These are phyloP conservation scores for Pelargonium myrrhifolium DNA, from an alignment of 441 rosid species.

Conservation along the genomic window DNA sequence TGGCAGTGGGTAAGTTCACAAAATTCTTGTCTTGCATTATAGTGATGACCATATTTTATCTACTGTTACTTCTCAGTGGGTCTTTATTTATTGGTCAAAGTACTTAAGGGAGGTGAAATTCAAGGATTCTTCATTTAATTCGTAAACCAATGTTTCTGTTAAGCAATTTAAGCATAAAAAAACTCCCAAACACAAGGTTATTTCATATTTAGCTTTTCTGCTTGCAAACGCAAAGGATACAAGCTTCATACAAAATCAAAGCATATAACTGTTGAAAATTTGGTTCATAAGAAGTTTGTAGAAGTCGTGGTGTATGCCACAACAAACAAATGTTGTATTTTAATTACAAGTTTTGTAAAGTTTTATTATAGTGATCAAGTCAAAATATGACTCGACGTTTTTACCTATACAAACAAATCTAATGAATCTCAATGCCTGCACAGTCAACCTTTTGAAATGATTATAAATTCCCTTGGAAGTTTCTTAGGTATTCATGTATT, in stretches of 20 bases:
- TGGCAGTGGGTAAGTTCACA: constrained; percentile 63
- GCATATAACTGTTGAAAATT: neutral
- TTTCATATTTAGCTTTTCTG: neutral
- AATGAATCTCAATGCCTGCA: too few relatives aligned
- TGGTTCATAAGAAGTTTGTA: neutral
- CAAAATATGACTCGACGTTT: too few relatives aligned
- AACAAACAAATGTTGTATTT: neutral
- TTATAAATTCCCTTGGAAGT: neutral
- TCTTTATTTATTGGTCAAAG: neutral
- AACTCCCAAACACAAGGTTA: neutral
- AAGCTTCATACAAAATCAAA: neutral
- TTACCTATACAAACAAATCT: too few relatives aligned
- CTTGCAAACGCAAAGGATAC: neutral
- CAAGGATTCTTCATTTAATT: neutral
- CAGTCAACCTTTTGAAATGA: neutral
- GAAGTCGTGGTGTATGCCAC: neutral
- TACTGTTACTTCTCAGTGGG: neutral
- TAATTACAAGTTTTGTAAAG: neutral
- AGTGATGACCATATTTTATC: neutral
- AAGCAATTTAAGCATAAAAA: neutral
- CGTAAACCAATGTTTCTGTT: neutral
- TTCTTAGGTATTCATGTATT: neutral
- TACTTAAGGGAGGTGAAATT: neutral
- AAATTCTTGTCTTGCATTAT: neutral
- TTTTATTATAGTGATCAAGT: too few relatives aligned